These are phyloP conservation scores for Fusarium pseudoanthophilum DNA, from an alignment of 2,329 filamentous ascomycete genomes.

Conservation along the genomic window DNA sequence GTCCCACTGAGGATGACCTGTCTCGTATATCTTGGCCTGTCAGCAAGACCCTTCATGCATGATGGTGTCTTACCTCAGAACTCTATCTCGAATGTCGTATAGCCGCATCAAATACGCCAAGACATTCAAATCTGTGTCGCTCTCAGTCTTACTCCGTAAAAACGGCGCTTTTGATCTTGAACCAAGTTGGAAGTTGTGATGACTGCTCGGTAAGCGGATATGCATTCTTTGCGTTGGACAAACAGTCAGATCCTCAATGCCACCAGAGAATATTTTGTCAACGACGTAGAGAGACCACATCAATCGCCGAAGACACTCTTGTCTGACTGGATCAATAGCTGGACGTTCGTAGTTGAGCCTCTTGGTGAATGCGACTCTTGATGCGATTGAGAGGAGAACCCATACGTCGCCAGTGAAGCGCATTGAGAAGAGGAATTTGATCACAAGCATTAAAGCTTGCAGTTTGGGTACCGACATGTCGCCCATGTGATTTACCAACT, in stretches of 20 bases:
- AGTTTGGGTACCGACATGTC: slow-evolving; percentile 26
- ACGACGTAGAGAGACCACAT: slow-evolving; percentile 45
- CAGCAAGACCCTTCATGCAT: fast-evolving
- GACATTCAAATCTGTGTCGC: slow-evolving; percentile 22
- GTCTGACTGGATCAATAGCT: slow-evolving; percentile 21
- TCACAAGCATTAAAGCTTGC: slow-evolving; percentile 36
- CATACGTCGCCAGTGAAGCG: slow-evolving; percentile 32
- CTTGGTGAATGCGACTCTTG: slow-evolving; percentile 42
- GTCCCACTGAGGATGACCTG: slow-evolving; percentile 29
- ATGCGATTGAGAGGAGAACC: slow-evolving; percentile 39
- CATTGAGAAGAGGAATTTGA: slow-evolving; percentile 27
- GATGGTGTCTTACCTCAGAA: slow-evolving; percentile 18
- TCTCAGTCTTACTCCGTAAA: neutral
- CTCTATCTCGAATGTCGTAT: slow-evolving; percentile 37
- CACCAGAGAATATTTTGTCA: slow-evolving; percentile 43
- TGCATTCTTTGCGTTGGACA: slow-evolving; percentile 41
- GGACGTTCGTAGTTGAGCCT: slow-evolving; percentile 43
- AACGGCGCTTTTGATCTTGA: slow-evolving; percentile 32
- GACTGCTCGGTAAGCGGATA: slow-evolving; percentile 40
- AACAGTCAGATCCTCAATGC: slow-evolving; percentile 45
- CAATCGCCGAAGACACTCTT: slow-evolving; percentile 41
- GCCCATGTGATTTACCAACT: slow-evolving; percentile 3
- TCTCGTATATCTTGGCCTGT: slow-evolving; percentile 23
- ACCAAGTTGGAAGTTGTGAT: slow-evolving; percentile 43
- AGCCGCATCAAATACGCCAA: slow-evolving; percentile 38